Base-by-base conservation (phyloP, 2,329 filamentous ascomycete species). In the Colletotrichum cuscutae region DNA sequence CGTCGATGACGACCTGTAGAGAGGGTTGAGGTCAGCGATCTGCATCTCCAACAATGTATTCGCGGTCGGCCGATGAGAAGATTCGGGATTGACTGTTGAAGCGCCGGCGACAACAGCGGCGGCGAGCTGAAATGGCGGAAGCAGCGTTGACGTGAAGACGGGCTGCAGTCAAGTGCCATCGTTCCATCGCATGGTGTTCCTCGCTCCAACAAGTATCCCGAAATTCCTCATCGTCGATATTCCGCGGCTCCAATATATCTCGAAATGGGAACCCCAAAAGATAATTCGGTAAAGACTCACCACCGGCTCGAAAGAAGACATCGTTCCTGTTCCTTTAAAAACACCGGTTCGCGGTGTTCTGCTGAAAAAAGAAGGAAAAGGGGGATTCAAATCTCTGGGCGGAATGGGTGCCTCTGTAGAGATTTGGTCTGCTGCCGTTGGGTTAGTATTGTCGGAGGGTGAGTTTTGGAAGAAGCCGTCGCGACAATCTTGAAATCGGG, bases 1-100 rank as follows among this genome's bases (percentile, higher is more conserved):
- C 97, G 93, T 99, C 97, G 86, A 99, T 97, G 90, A 98, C 94
- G 90, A 98, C 93, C 95, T 98, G 76, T 74, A 75, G 58, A 78
- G 2, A 58, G 28, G 4, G 13, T 13, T 78, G 81, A 78, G 84
- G 85, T 81, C 63, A 77, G 75, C 72, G 7, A 67, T 61, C 59
- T 74, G 71, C 30, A 32, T 19, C 24, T n/a, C 37, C 37, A 15
- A 19, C 2, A 9, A 15, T 32, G 62, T 22, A 15, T 61, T 52
- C 32, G 24, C 15, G 24, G 32, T 65, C 15, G 62, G 13, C 52
- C 30, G 24, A 28, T 32, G 49, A 54, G 12, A 11, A n/a, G 22
- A 42, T 72, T 65, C 42, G 42, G 42, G 26, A 70, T 26, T 28
- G 12, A 70, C n/a, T 35, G 5, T 13, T 32, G 62, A 52, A n/a